Percentiles rank a stretch among this genome's conserved stretches.
phyloP scores from a whole-genome alignment of 2,329 filamentous ascomycete genomes.

The Grosmannia huntii region DNA sequence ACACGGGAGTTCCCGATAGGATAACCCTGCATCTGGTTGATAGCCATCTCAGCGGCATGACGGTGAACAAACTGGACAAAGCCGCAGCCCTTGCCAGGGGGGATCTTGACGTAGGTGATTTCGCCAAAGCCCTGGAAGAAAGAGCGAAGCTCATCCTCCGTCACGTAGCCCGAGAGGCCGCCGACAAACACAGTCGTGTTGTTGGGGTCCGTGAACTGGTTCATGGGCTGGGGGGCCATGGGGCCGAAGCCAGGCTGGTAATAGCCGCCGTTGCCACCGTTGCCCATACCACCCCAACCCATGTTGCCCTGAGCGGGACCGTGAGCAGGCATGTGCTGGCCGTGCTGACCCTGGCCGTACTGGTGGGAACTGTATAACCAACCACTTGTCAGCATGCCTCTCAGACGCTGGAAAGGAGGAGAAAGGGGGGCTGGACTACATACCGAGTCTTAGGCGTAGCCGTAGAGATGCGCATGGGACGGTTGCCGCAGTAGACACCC shows the following conservation, averaged over 20 bases:
- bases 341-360: slow-evolving; percentile 23
- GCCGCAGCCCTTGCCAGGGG: slow-evolving; percentile 95
- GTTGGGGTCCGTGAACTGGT: slow-evolving; percentile 99
- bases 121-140: slow-evolving; percentile 99
- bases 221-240: slow-evolving; percentile 49
- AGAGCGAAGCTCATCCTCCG: slow-evolving; percentile 96
- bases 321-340: slow-evolving; percentile 25
- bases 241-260: slow-evolving; percentile 20
- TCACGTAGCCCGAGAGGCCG: slow-evolving; percentile 93
- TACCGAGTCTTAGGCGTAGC: slow-evolving; percentile 89
- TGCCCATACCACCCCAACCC: slow-evolving; percentile 22
- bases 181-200: slow-evolving; percentile 99
- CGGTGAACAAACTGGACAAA: slow-evolving; percentile 99
- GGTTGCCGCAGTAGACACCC: slow-evolving; percentile 96
- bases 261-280: slow-evolving; percentile 21
- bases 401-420: background rate
- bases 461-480: slow-evolving; percentile 96
- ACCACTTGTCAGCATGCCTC: background rate
- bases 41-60: slow-evolving; percentile 98
- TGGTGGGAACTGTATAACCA: slow-evolving; percentile 23
- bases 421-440: slow-evolving; percentile 9
- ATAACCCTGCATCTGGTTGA: slow-evolving; percentile 99
- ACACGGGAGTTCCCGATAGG: slow-evolving; percentile 98
- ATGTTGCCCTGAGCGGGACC: slow-evolving; percentile 30
- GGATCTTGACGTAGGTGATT: slow-evolving; percentile 99